Percentiles rank a stretch among this genome's conserved stretches.
Conservation (phyloP, 2,329 filamentous ascomycete species). For the Pyricularia sp. region DNA sequence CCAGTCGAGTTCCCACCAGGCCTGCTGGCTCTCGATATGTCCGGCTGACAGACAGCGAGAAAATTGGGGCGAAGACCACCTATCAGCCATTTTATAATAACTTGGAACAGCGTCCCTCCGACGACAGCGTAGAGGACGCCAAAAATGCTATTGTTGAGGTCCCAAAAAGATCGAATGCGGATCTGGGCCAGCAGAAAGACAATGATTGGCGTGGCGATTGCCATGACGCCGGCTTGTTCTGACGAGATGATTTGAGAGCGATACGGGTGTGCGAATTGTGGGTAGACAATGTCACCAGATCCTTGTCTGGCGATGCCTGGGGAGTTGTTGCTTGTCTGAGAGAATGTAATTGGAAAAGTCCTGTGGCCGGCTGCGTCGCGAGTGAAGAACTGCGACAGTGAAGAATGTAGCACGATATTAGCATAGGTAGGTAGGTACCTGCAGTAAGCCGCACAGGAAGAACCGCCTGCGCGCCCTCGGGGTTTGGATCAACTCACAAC, state of each 20-base stretch:
- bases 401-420: not conserved
- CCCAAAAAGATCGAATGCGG: constrained; percentile 59
- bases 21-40: constrained; percentile 31
- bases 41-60: constrained; percentile 58
- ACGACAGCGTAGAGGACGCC: constrained; percentile 63
- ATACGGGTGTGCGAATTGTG: constrained; percentile 61
- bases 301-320: constrained; percentile 9
- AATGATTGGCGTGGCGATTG: constrained; percentile 51
- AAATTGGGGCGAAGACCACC: constrained; percentile 66
- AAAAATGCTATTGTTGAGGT: constrained; percentile 60
- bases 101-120: constrained; percentile 62
- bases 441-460: not conserved
- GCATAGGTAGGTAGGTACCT: no score
- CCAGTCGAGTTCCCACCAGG: constrained; percentile 22
- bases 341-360: constrained; percentile 60
- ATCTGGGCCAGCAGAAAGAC: constrained; percentile 59
- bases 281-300: constrained; percentile 59
- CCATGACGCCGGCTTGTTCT: constrained; percentile 59
- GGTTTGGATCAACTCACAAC: constrained; percentile 40
- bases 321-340: constrained; percentile 24
- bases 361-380: constrained; percentile 56
- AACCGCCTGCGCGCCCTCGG: not conserved
- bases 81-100: constrained; percentile 68
- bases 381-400: constrained; percentile 41
- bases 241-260: constrained; percentile 64